These are phyloP conservation scores for Tilletia caries DNA, from an alignment of 1,284 basidiomycete genomes.

Conservation along the genomic window DNA sequence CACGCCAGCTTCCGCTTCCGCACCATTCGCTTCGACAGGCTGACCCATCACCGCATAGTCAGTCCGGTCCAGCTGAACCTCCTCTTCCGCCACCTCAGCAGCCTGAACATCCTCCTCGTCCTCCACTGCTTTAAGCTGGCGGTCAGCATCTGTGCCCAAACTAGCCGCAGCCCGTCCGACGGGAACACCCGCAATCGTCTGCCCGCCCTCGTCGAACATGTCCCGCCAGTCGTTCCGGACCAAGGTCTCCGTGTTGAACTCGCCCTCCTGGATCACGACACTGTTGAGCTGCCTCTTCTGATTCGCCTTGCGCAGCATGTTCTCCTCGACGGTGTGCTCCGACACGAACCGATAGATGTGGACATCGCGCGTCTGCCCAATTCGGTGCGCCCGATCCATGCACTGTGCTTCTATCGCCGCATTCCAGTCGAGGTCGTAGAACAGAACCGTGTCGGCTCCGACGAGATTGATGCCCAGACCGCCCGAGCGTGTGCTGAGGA, in stretches of 20 bases:
- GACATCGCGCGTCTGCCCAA: slow-evolving; percentile 93
- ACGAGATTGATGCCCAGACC: slow-evolving; percentile 91
- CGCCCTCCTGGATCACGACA: slow-evolving; percentile 87
- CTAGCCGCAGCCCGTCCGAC: slow-evolving; percentile 43
- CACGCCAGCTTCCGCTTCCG: slow-evolving; percentile 10
- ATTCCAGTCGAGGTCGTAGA: slow-evolving; percentile 97
- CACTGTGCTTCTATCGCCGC: slow-evolving; percentile 96
- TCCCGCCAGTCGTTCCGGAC: slow-evolving; percentile 72
- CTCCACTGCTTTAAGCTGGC: slow-evolving; percentile 77
- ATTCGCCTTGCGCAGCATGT: slow-evolving; percentile 91
- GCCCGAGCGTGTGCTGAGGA: slow-evolving; percentile 85
- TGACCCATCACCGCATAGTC: slow-evolving; percentile 22
- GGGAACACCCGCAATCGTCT: slow-evolving; percentile 39
- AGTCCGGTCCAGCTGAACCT: slow-evolving; percentile 71
- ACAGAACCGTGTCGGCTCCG: slow-evolving; percentile 93
- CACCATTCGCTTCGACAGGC: slow-evolving; percentile 19
- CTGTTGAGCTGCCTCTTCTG: slow-evolving; percentile 89
- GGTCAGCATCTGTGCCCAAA: slow-evolving; percentile 59
- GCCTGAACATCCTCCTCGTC: slow-evolving; percentile 81
- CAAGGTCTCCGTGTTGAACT: slow-evolving; percentile 67
- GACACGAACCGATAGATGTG: slow-evolving; percentile 96
- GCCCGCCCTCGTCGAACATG: slow-evolving; percentile 63
- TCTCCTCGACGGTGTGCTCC: slow-evolving; percentile 88
- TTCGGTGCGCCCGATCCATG: slow-evolving; percentile 90
- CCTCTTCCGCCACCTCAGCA: slow-evolving; percentile 75